phyloP scores from a whole-genome alignment of 345 rosid genomes.

The Hypericum androsaemum region DNA sequence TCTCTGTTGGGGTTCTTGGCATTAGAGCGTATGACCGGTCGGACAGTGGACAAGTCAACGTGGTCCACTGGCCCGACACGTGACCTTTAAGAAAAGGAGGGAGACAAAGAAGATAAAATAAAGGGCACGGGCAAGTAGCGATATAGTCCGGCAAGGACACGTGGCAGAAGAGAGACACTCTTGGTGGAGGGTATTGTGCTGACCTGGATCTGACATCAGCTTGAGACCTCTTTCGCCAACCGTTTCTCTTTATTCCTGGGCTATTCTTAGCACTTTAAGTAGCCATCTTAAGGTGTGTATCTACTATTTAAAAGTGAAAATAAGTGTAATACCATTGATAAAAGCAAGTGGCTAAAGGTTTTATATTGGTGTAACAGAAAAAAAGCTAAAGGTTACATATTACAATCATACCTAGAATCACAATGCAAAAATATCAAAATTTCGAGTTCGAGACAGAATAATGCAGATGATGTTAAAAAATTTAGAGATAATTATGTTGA shows the following conservation, averaged over 20 bases:
- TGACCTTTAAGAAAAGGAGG: slow-evolving; percentile 8
- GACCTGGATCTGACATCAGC: slow-evolving; percentile 28
- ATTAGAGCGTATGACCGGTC: slow-evolving; percentile 7
- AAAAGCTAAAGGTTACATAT: no score
- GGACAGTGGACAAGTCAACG: slow-evolving; percentile 17
- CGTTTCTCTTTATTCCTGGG: neutral
- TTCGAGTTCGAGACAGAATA: no score
- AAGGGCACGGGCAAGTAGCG: slow-evolving; percentile 17
- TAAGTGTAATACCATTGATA: no score
- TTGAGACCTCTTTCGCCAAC: slow-evolving; percentile 4
- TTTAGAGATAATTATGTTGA: no score
- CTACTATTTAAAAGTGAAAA: no score
- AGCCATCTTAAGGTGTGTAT: no score
- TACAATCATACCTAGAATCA: no score
- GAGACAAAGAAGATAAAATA: slow-evolving; percentile 1
- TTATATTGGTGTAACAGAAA: no score
- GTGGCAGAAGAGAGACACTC: slow-evolving; percentile 24
- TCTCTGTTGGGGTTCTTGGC: neutral
- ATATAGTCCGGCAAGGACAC: slow-evolving; percentile 17
- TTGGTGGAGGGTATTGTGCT: slow-evolving; percentile 19
- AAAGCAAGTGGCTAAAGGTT: no score
- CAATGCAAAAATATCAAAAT: no score
- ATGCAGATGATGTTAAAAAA: no score
- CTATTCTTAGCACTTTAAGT: neutral
- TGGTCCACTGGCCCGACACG: slow-evolving; percentile 14